Evolutionary conservation across 2,329 filamentous ascomycete genomes (phyloP), one percentile per base, ranked within the genome.

Genomic region (Diatrype stigma): DNA sequence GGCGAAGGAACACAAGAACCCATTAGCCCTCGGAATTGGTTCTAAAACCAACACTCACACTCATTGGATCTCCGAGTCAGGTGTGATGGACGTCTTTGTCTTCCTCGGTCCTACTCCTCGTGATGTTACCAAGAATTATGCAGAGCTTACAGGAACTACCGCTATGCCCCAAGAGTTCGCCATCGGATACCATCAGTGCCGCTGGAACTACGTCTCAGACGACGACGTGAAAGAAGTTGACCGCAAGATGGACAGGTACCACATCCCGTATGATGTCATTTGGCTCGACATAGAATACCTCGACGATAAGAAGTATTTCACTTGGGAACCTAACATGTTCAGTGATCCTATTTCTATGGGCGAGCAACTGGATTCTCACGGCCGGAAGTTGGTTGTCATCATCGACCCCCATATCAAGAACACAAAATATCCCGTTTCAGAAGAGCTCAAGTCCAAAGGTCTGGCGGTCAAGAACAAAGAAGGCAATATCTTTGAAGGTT

Each of bases 351-450:
- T 88, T 46, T 81, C 82, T 46, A 99, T 97, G 91, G 85, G 90
- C 59, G 78, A 96, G 68, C 89, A 95, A 63, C 80, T 97, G 10
- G 90, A 92, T 58, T 81, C 84, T 55, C 88, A 90, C 47, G 89
- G 92, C 42, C 84, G 94, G 56, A 96, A 97, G 71, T 81, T 97
- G 8, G 94, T 97, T 12, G 83, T 89, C 45, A 95, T 99, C 61
- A 96, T 97, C 55, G 94, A 99, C 60, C 94, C 94, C 17, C 94
- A 99, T 60, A 96, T 99, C 76, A 99, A 99, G 76, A 97, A 96
- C 62, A 81, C 84, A 48, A 80, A 82, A 60, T 99, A 96, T 65
- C 73, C 73, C 0, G 79, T 97, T 26, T 85, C 86, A 10, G 81
- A 92, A 14, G 86, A 96, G 65, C 71, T 99, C 59, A 94, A 89